Evolutionary conservation across 2,329 filamentous ascomycete genomes (phyloP), one percentile per base, ranked within the genome.

Genomic region (Alternaria panax): DNA sequence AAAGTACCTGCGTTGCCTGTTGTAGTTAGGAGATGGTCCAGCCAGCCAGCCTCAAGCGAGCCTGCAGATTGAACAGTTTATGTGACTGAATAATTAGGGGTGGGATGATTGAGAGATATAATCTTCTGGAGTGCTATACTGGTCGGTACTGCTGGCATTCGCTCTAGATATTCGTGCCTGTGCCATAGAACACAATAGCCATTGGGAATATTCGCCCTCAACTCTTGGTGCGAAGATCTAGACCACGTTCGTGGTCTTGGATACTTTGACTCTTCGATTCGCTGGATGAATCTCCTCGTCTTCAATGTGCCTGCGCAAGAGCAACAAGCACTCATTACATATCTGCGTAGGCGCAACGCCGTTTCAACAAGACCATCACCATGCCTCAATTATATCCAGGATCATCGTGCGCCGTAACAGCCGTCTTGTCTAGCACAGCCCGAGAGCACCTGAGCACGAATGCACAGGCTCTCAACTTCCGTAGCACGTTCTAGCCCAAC

Each of bases 1-100:
- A 67, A 67, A 67, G 51, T 62, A 62, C 54, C 22, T 42, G 27
- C 30, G 42, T 18, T 32, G 47, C 57, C 30, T 32, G 3, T 55
- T 65, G 12, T 11, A 43, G 56, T 28, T 41, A 58, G 51, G 62
- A 34, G 24, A 18, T 51, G 18, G n/a, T 41, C 36, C 27, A 28
- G 5, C 30, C 57, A 50, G 54, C 57, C 57, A 61, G 50, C 50
- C 18, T 28, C 52, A 47, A 48, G 36, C 47, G 46, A 43, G 7
- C 42, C 36, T 42, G 25, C 25, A 61, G 50, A 63, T 58, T 32
- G 28, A 16, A 25, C 7, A 3, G 7, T 7, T 18, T 61, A 27
- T 38, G 47, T 61, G 45, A 48, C 45, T 43, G 51, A 42, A 30
- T 46, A n/a, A n/a, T 53, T 45, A 34, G 12, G 46, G 60, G 57